Conservation (phyloP, 306 rosid genomes). For the Rubus parviflorus region DNA sequence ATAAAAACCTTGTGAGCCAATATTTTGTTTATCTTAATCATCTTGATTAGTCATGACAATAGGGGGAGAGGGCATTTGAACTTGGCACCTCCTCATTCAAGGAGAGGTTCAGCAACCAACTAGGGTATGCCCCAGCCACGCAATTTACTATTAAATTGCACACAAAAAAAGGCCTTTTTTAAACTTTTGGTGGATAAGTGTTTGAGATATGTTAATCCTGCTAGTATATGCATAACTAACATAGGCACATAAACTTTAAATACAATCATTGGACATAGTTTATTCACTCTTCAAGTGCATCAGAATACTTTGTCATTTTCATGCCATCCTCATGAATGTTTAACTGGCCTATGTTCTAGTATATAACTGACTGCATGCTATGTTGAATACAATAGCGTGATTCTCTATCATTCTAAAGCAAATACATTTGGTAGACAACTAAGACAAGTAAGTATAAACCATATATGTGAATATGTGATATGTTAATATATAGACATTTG, state of each 20-base stretch:
- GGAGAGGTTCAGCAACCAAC: not conserved
- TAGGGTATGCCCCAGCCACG: no score
- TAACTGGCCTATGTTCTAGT: not conserved
- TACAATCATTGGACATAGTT: not conserved
- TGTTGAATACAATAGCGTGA: not conserved
- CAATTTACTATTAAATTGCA: no score
- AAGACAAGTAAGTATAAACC: not conserved
- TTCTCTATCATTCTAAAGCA: not conserved
- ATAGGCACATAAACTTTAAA: no score
- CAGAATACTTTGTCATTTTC: not conserved
- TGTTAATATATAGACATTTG: not conserved
- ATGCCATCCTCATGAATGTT: not conserved
- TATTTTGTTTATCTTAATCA: not conserved
- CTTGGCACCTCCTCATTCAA: slow-evolving; percentile 3
- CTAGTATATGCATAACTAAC: no score
- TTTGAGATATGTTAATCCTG: no score
- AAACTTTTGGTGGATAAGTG: no score
- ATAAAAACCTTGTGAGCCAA: not conserved
- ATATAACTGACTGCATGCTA: not conserved
- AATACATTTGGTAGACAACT: not conserved
- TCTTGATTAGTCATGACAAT: not conserved
- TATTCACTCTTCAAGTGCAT: not conserved
- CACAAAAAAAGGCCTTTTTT: no score
- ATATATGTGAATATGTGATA: not conserved
- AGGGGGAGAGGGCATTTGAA: not conserved